Base-by-base conservation (phyloP, 495 filamentous ascomycete genomes). In the Mytilinidion resinicola region DNA sequence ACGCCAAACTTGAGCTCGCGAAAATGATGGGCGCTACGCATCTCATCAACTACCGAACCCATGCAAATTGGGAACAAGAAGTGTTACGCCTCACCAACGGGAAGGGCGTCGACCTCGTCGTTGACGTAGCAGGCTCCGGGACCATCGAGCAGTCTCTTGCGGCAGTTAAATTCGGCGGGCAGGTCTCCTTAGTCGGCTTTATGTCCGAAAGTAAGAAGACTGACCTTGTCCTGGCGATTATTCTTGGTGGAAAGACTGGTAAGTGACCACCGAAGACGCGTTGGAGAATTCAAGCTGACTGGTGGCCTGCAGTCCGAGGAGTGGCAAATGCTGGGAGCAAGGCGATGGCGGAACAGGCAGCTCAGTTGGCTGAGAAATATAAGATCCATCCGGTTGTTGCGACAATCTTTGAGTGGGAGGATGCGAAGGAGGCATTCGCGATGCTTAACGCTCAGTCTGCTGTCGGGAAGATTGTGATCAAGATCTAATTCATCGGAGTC, bases 331-430 rank as follows among this genome's bases (percentile, higher is more conserved):
- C n/a, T 47, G 25, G 25, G 6, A 61, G 33, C n/a, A 35, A 76
- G 59, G 82, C 76, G 75, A 66, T 81, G 53, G 62, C 57, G 1
- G 77, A 84, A 62, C 79, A 79, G 15, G 83, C 81, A 72, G 63
- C 77, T 19, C 61, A 63, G 53, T n/a, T 87, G 19, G 55, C 64
- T 38, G 72, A 80, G 61, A 59, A 74, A 19, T 76, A 78, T 63
- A 79, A 81, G 70, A 81, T 63, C 12, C 47, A 51, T 35, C 60
- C 78, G 0, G 74, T 85, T 42, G 66, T 85, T 53, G 78, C 71
- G 54, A 68, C 76, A 53, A 61, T 85, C 36, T 82, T 82, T 62
- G 69, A 77, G 11, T 83, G 83, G 19, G 70, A 68, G 4, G 85
- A 87, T 58, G 80, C 67, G 1, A 41, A 37, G 50, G 51, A 19